Evolutionary conservation across 2,329 filamentous ascomycete genomes (phyloP).

Genomic region (Fusarium humuli): DNA sequence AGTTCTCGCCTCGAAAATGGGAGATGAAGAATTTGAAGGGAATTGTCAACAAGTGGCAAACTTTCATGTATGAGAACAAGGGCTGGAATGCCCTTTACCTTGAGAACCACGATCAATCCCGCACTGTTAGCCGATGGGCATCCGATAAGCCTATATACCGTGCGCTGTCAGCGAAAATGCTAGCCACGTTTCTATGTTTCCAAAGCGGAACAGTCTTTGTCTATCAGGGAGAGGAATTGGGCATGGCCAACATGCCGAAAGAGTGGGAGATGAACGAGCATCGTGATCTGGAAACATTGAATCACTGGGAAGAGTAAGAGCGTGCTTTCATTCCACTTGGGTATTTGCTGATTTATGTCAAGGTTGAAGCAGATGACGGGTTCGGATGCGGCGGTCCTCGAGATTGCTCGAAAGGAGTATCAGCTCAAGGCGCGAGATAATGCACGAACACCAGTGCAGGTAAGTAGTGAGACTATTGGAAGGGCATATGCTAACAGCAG

Average conservation of each 20-base stretch:
- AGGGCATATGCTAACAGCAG: background rate
- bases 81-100: slow-evolving; percentile 70
- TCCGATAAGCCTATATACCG: slow-evolving; percentile 45
- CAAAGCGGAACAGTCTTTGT: slow-evolving; percentile 64
- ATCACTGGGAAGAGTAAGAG: slow-evolving; percentile 35
- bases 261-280: slow-evolving; percentile 61
- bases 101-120: slow-evolving; percentile 73
- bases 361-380: slow-evolving; percentile 15
- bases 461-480: background rate
- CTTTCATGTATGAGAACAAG: slow-evolving; percentile 55
- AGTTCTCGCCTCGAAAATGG: slow-evolving; percentile 32
- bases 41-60: slow-evolving; percentile 57
- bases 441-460: slow-evolving; percentile 30
- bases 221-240: slow-evolving; percentile 72
- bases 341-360: background rate
- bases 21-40: slow-evolving; percentile 32
- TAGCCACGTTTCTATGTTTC: slow-evolving; percentile 57
- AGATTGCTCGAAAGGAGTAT: slow-evolving; percentile 29
- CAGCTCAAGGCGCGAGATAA: slow-evolving; percentile 34
- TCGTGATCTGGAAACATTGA: slow-evolving; percentile 45
- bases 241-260: slow-evolving; percentile 65
- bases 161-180: slow-evolving; percentile 62
- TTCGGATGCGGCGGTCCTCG: background rate
- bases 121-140: slow-evolving; percentile 61
- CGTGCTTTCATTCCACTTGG: accelerated